Base-by-base conservation (phyloP, 2,329 filamentous ascomycete genomes). In the Paraphoma sp. region DNA sequence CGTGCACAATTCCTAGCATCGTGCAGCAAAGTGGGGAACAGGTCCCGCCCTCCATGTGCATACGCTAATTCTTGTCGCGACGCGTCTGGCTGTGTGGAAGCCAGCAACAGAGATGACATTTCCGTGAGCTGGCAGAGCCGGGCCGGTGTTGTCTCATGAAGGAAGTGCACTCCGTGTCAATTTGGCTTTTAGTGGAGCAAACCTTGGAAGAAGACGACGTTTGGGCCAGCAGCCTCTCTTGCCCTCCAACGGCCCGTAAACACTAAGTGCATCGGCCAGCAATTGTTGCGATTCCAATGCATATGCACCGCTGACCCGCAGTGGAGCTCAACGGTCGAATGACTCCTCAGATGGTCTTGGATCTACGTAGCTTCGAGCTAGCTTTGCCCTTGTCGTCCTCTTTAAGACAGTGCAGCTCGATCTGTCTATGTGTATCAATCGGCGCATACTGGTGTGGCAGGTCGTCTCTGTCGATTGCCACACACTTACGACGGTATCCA, bases 11-110 rank as follows among this genome's bases (percentile, higher is more conserved):
- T 18, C 49, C 55, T 48, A 57, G 58, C 51, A 42, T 57, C 51
- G 44, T 48, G 51, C 57, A 60, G 48, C 29, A 46, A 55, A 33
- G 46, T 44, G 48, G n/a, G 44, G 45, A 50, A 49, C 51, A 54
- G 40, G 48, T 33, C 42, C 47, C 41, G 28, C 53, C 18, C 47
- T 41, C 18, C 43, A 16, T 30, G 54, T 33, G 30, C 30, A 18
- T 6, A 30, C 42, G 29, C 18, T 33, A 33, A 17, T 38, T 30
- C 36, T 28, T 8, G 23, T 36, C 31, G 33, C 54, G 42, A 46
- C 29, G n/a, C 33, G 45, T 53, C 41, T 33, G 38, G n/a, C 23
- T 51, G 33, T 44, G 40, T 40, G 28, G 40, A 10, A 18, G 40
- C 4, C 7, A 11, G 14, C 31, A 44, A 29, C 11, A 14, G 12